A percentile compares a stretch with the other conserved stretches of the same genome.
phyloP scores from a whole-genome alignment of 73 alveolate species.

The Uronychia binucleata region DNA sequence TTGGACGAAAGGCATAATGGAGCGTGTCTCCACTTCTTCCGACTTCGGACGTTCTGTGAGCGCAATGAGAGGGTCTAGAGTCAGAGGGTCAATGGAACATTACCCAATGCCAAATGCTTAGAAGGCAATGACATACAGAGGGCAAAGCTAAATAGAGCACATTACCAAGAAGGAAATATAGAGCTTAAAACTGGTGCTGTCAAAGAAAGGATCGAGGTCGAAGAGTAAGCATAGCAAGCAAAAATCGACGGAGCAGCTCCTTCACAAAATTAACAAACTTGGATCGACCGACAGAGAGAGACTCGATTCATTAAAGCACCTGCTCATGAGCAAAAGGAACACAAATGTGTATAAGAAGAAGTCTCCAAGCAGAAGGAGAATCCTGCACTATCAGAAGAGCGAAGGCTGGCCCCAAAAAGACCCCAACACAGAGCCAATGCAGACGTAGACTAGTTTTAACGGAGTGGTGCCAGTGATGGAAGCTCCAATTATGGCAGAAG shows the following conservation, averaged over 20 bases:
- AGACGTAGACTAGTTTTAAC: too few relatives aligned
- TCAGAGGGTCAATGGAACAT: too few relatives aligned
- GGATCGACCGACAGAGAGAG: not conserved
- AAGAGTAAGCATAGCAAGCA: not conserved
- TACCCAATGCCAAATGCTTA: too few relatives aligned
- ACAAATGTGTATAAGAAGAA: not conserved
- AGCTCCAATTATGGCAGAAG: too few relatives aligned
- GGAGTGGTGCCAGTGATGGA: too few relatives aligned
- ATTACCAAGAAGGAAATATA: not conserved
- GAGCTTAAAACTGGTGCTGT: not conserved
- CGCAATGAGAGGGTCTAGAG: too few relatives aligned
- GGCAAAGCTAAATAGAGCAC: too few relatives aligned
- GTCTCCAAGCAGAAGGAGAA: not conserved
- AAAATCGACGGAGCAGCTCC: not conserved
- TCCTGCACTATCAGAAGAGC: not conserved
- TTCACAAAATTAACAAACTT: too few relatives aligned
- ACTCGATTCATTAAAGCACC: not conserved
- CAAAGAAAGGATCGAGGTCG: not conserved
- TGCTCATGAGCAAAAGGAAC: not conserved
- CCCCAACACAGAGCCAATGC: not conserved
- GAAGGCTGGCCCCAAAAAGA: not conserved
- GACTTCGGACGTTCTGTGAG: too few relatives aligned
- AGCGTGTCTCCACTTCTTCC: too few relatives aligned
- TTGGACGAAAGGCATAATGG: too few relatives aligned
- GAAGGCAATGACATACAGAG: too few relatives aligned